These are phyloP conservation scores for Globisporangium abappressorium DNA, from an alignment of 352 stramenopile species.

Conservation along the genomic window DNA sequence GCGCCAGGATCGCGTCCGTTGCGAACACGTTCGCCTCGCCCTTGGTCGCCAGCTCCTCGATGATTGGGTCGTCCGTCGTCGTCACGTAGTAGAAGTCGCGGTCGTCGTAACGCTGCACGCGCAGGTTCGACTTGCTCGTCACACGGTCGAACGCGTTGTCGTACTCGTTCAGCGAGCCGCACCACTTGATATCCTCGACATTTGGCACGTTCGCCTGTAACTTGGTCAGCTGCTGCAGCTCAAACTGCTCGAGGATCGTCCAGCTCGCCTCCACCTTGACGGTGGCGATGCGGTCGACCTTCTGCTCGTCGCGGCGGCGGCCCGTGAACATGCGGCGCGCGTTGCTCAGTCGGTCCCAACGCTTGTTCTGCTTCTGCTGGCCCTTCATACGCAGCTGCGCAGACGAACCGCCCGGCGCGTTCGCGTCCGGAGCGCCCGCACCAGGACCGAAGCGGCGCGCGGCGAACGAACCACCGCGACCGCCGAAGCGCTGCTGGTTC, in stretches of 20 bases:
- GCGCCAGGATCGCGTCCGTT: constrained; percentile 95
- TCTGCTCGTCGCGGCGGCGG: constrained; percentile 66
- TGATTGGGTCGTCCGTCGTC: constrained; percentile 95
- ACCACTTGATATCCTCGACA: constrained; percentile 92
- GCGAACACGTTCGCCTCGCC: constrained; percentile 93
- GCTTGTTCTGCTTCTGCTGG: constrained; percentile 87
- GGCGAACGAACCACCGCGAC: constrained; percentile 44
- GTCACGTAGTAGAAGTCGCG: constrained; percentile 97
- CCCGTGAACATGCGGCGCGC: constrained; percentile 64
- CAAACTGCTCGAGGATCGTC: constrained; percentile 95
- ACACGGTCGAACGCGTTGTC: constrained; percentile 94
- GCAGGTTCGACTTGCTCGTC: constrained; percentile 80
- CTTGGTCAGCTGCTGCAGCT: constrained; percentile 95
- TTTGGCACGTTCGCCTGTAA: constrained; percentile 87
- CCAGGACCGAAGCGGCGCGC: constrained; percentile 22
- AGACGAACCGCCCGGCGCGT: constrained; percentile 40
- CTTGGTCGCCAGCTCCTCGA: constrained; percentile 92
- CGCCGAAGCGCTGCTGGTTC: constrained; percentile 84
- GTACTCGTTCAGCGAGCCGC: constrained; percentile 93
- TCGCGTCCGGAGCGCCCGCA: constrained; percentile 28
- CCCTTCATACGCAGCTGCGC: constrained; percentile 78
- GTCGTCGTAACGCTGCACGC: constrained; percentile 80
- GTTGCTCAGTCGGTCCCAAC: constrained; percentile 77
- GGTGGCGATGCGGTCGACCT: constrained; percentile 80
- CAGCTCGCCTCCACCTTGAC: constrained; percentile 92